phyloP scores from a whole-genome alignment of 768 basidiomycete species.

The Wakefieldia striispora region DNA sequence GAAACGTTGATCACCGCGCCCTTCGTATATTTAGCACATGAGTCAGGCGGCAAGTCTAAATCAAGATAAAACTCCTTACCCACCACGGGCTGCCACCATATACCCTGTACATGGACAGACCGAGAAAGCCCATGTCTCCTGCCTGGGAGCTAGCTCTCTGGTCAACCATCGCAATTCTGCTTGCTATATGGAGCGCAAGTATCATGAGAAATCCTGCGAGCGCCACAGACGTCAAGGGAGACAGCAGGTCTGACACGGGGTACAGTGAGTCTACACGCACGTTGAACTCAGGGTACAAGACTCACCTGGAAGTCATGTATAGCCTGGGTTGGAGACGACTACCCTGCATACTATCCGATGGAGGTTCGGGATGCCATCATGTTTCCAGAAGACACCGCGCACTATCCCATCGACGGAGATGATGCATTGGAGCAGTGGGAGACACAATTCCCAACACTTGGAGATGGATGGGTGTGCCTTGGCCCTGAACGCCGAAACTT shows the following conservation, averaged over 20 bases:
- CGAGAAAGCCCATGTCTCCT: conserved; percentile 1
- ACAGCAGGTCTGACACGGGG: neutral
- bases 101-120: conserved; percentile 10
- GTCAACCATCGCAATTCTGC: conserved; percentile 16
- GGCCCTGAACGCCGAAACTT: conserved; percentile 31
- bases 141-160: conserved; percentile 23
- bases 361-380: conserved; percentile 19
- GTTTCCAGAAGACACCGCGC: conserved; percentile 27
- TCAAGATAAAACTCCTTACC: conserved; percentile 6
- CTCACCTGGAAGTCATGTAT: neutral
- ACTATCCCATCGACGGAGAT: conserved; percentile 24
- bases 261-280: conserved; percentile 16
- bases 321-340: conserved; percentile 29
- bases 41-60: neutral
- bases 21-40: neutral
- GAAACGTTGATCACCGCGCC: neutral
- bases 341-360: conserved; percentile 27
- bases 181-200: conserved; percentile 20
- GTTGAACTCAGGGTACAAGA: neutral
- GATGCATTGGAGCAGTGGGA: conserved; percentile 22
- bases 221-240: neutral
- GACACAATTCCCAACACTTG: conserved; percentile 20
- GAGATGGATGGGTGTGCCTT: conserved; percentile 25
- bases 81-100: neutral
- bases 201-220: conserved; percentile 1